Conservation (phyloP, 768 basidiomycete genomes). For the Tricholoma flavovirens region DNA sequence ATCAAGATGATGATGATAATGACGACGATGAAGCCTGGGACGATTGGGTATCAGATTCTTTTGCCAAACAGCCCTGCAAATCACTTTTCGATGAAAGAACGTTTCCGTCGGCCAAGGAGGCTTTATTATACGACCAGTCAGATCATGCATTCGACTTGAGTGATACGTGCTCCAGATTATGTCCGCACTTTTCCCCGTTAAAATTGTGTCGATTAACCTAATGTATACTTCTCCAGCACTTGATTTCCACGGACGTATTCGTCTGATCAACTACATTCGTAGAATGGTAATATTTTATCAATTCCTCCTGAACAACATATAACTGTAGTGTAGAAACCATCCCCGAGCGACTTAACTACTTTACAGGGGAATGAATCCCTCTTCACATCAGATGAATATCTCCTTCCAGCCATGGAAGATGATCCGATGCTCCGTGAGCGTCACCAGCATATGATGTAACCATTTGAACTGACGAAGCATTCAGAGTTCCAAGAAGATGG, state of each 20-base stretch:
- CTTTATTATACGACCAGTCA: slow-evolving; percentile 54
- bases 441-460: neutral
- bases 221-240: slow-evolving; percentile 39
- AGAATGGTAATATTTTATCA: slow-evolving; percentile 45
- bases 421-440: slow-evolving; percentile 85
- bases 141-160: slow-evolving; percentile 61
- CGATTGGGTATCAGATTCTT: slow-evolving; percentile 75
- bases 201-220: slow-evolving; percentile 3
- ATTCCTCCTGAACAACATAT: neutral
- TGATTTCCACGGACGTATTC: slow-evolving; percentile 74
- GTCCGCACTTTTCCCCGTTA: slow-evolving; percentile 34
- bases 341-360: slow-evolving; percentile 35
- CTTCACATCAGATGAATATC: slow-evolving; percentile 71
- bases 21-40: slow-evolving; percentile 55
- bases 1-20: slow-evolving; percentile 44
- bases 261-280: slow-evolving; percentile 84
- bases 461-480: slow-evolving; percentile 4
- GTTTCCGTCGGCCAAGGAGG: slow-evolving; percentile 54
- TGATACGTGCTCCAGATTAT: slow-evolving; percentile 40
- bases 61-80: slow-evolving; percentile 43
- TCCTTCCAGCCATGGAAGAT: slow-evolving; percentile 77
- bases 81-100: slow-evolving; percentile 72
- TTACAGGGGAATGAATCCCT: slow-evolving; percentile 57
- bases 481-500: slow-evolving; percentile 63
- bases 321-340: slow-evolving; percentile 42